Evolutionary conservation across 345 rosid species (phyloP).

Genomic region (Bruguiera parviflora): DNA sequence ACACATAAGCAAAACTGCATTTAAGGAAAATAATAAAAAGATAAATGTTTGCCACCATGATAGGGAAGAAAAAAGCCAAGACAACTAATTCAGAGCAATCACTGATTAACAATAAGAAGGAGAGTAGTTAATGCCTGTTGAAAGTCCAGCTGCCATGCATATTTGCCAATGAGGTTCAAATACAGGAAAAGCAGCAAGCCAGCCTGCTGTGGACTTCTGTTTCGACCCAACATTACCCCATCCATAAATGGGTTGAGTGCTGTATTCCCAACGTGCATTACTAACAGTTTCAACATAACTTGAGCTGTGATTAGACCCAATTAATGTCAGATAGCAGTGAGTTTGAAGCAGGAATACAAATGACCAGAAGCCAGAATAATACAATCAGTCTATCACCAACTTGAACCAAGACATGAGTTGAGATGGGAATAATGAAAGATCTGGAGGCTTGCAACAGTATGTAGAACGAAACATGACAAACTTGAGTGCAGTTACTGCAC

Average conservation of each 20-base stretch:
- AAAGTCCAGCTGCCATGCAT: constrained; percentile 98
- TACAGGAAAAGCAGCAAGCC: constrained; percentile 95
- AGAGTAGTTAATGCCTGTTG: constrained; percentile 59
- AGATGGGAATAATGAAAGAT: background rate
- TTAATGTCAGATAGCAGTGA: constrained; percentile 6
- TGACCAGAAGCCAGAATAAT: background rate
- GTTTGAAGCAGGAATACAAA: background rate
- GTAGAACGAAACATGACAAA: background rate
- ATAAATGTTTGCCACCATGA: background rate
- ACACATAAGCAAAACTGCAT: too few relatives aligned
- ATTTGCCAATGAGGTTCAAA: constrained; percentile 99
- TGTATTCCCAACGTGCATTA: constrained; percentile 92
- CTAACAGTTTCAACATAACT: constrained; percentile 59
- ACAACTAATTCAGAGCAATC: background rate
- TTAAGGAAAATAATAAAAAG: background rate
- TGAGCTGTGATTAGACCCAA: constrained; percentile 50
- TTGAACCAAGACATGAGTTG: background rate
- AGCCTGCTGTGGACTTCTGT: constrained; percentile 94
- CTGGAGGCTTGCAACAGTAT: background rate
- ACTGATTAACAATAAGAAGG: constrained; percentile 18
- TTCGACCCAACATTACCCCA: constrained; percentile 82
- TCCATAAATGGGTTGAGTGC: constrained; percentile 84
- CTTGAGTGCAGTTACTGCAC: too few relatives aligned
- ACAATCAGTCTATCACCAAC: too few relatives aligned
- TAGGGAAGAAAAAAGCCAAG: background rate